These are phyloP conservation scores for Suillus bovinus DNA, from an alignment of 768 basidiomycete species.

Conservation along the genomic window DNA sequence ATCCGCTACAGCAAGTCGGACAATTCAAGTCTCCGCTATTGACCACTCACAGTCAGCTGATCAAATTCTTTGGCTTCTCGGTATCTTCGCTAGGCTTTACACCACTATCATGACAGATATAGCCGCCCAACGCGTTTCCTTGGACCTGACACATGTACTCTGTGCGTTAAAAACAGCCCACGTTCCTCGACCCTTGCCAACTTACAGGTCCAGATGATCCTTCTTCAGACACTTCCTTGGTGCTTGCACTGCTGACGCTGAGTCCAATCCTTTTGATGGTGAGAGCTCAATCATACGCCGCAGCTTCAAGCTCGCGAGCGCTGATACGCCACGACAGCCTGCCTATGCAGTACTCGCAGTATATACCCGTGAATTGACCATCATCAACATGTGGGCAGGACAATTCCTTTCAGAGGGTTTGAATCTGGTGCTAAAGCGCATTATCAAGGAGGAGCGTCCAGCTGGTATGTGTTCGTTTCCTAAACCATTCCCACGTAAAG, in stretches of 20 bases:
- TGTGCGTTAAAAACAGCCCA: conserved; percentile 40
- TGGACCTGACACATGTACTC: conserved; percentile 69
- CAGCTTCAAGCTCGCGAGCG: not conserved
- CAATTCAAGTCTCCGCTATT: not conserved
- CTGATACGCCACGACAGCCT: conserved; percentile 45
- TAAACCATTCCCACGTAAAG: not conserved
- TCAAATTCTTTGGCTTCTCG: not conserved
- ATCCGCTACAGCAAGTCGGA: not conserved
- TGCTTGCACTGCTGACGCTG: conserved; percentile 62
- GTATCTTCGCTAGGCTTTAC: not conserved
- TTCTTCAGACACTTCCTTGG: conserved; percentile 54
- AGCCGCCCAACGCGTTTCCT: conserved; percentile 37
- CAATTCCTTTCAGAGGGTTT: conserved; percentile 71
- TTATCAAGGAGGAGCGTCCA: conserved; percentile 70
- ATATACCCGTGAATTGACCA: conserved; percentile 75
- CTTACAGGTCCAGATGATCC: conserved; percentile 53
- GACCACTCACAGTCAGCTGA: not conserved
- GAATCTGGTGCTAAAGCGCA: conserved; percentile 68
- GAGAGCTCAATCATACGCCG: conserved; percentile 14
- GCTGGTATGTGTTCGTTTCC: conserved; percentile 43
- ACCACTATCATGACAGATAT: conserved; percentile 9
- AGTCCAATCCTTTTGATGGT: conserved; percentile 77
- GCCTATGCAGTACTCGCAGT: conserved; percentile 76
- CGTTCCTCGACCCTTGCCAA: not conserved
- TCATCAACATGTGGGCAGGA: conserved; percentile 83